Conservation (phyloP, 2,329 filamentous ascomycete genomes). For the Mycosphaerella sp. region DNA sequence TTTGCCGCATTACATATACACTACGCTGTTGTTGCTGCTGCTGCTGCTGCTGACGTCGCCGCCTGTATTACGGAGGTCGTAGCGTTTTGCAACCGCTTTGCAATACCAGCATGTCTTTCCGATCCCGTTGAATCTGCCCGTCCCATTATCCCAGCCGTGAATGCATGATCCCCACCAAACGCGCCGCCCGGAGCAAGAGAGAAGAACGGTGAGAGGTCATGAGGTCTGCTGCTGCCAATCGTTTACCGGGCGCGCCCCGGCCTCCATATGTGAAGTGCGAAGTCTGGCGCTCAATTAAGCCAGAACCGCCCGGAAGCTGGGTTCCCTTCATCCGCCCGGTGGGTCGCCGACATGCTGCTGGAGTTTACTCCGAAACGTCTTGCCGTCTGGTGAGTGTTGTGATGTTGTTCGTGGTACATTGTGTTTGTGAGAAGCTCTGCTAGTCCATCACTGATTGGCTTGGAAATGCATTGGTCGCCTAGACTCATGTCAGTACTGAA, state of each 20-base stretch:
- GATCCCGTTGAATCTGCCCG: not conserved
- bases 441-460: constrained; percentile 5
- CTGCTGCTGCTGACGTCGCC: too few species aligned
- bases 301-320: not conserved
- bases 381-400: not conserved
- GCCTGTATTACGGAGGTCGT: too few species aligned
- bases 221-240: not conserved
- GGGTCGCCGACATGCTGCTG: constrained; percentile 18
- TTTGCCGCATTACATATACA: not conserved
- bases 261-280: not conserved
- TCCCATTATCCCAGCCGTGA: not conserved
- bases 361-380: constrained; percentile 29
- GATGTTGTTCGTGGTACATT: not conserved
- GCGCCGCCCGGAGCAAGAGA: not conserved
- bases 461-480: constrained; percentile 24
- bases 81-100: not conserved
- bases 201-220: not conserved
- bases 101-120: not conserved
- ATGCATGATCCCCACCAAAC: not conserved
- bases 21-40: not conserved
- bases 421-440: not conserved
- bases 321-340: not conserved
- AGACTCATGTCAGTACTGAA: not conserved
- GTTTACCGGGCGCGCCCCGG: not conserved
- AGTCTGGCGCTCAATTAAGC: not conserved